phyloP scores from a whole-genome alignment of 1,139 yeast genomes.

The Blastobotrys aristatus region DNA sequence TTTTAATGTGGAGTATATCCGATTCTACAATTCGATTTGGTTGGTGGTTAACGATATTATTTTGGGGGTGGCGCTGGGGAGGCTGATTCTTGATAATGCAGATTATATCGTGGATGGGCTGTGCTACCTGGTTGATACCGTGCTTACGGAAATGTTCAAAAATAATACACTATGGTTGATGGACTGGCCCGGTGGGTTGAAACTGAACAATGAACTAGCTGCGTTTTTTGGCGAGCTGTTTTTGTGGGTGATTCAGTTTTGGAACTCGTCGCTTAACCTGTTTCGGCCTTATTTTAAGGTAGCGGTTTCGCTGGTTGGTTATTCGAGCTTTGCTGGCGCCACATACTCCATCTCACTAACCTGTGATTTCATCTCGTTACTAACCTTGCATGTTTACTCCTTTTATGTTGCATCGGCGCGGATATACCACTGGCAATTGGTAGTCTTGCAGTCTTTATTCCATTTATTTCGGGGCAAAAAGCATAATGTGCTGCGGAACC shows the following conservation, averaged over 20 bases:
- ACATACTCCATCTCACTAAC: conserved; percentile 63
- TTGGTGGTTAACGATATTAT: conserved; percentile 75
- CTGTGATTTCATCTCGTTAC: conserved; percentile 58
- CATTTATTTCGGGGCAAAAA: conserved; percentile 88
- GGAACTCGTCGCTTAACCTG: conserved; percentile 39
- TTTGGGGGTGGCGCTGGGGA: conserved; percentile 60
- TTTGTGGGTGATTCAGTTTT: conserved; percentile 75
- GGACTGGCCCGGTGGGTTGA: conserved; percentile 90
- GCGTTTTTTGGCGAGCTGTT: conserved; percentile 81
- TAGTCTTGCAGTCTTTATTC: conserved; percentile 65
- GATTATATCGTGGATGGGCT: conserved; percentile 32
- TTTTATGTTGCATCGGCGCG: conserved; percentile 77
- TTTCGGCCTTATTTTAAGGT: conserved; percentile 34
- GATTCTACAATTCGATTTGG: conserved; percentile 87
- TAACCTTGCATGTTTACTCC: conserved; percentile 68
- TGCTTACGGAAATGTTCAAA: conserved; percentile 41
- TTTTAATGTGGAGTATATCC: conserved; percentile 63
- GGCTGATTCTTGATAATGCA: conserved; percentile 45
- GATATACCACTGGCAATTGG: conserved; percentile 70
- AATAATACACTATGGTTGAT: conserved; percentile 67
- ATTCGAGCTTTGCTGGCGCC: conserved; percentile 49
- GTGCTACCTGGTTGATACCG: conserved; percentile 35
- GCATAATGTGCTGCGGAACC: conserved; percentile 71
- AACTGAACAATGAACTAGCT: conserved; percentile 82
- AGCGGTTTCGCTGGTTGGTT: conserved; percentile 37